A percentile compares a stretch with the other conserved stretches of the same genome.
Conservation (phyloP, 768 basidiomycete genomes). For the Lactarius psammicola region DNA sequence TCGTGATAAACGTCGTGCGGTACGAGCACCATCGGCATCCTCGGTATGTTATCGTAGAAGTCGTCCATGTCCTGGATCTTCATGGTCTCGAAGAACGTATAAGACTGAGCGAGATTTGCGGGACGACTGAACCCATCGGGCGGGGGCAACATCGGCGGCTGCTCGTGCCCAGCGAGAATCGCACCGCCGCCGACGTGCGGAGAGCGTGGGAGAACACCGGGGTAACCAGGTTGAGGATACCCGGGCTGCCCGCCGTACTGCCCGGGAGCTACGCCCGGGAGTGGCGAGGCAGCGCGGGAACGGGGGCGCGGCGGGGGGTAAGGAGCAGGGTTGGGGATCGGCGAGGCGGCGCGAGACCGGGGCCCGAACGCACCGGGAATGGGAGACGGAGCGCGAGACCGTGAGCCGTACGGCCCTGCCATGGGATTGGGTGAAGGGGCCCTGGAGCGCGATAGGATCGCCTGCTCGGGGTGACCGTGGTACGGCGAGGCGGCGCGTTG, state of each 20-base stretch:
- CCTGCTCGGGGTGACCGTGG: slow-evolving; percentile 41
- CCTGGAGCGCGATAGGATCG: slow-evolving; percentile 40
- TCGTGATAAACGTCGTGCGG: slow-evolving; percentile 75
- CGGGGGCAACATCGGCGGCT: slow-evolving; percentile 37
- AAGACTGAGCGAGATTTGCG: slow-evolving; percentile 63
- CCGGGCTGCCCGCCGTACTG: slow-evolving; percentile 27
- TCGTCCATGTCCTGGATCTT: slow-evolving; percentile 78
- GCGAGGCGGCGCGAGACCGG: slow-evolving; percentile 28
- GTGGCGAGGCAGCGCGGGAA: slow-evolving; percentile 27
- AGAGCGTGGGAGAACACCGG: slow-evolving; percentile 19
- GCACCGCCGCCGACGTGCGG: slow-evolving; percentile 21
- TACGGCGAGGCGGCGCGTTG: slow-evolving; percentile 38
- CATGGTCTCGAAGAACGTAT: slow-evolving; percentile 65
- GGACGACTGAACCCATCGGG: slow-evolving; percentile 77
- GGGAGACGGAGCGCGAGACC: slow-evolving; percentile 51
- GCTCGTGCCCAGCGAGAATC: slow-evolving; percentile 4
- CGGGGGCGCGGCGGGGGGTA: slow-evolving; percentile 24
- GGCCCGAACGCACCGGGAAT: slow-evolving; percentile 43
- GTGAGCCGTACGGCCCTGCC: slow-evolving; percentile 11
- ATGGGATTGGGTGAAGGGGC: slow-evolving; percentile 54
- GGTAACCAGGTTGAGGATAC: slow-evolving; percentile 14
- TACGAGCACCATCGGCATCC: slow-evolving; percentile 68
- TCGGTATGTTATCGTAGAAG: slow-evolving; percentile 61
- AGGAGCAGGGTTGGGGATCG: slow-evolving; percentile 18
- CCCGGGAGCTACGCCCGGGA: slow-evolving; percentile 17